Evolutionary conservation across 495 filamentous ascomycete genomes (phyloP), one percentile per base, ranked within the genome.

Genomic region (Talaromyces trachyspermus): DNA sequence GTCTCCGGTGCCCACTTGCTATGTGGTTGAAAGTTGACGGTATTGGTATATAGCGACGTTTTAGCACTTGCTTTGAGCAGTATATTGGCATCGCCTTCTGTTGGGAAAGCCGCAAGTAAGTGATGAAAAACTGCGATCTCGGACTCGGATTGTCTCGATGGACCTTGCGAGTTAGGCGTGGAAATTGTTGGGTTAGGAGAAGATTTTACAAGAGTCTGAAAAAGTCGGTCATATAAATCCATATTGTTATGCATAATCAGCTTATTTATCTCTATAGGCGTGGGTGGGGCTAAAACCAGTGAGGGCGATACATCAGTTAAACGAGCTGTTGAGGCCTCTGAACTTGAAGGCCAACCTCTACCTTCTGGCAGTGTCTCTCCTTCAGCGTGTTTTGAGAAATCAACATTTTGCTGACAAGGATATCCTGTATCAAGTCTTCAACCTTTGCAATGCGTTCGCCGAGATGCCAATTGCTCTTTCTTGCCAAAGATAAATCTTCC

Each of bases 401-500:
- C 17, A n/a, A 4, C 17, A 12, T 22, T 38, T 22, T 38, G 18
- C 18, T 38, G 10, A 4, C 35, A 38, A 38, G n/a, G n/a, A n/a
- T 18, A 19, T 27, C 26, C 41, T 44, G n/a, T 2, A 27, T 17
- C 24, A 26, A 30, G 3, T 15, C 7, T 11, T 7, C 7, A 18
- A n/a, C n/a, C n/a, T n/a, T n/a, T n/a, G n/a, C n/a, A n/a, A n/a
- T n/a, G n/a, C n/a, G n/a, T n/a, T n/a, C n/a, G n/a, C n/a, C n/a
- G 4, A 20, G 4, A 12, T 25, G 22, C n/a, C 8, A 17, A 17
- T 29, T 38, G 20, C 22, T n/a, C 10, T 29, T 36, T 12, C 29
- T 12, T 25, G 36, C 9, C 33, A 41, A 26, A 17, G 15, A 25
- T 18, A 27, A 46, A 19, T 53, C 51, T 29, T 57, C 48, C 11